Conservation (phyloP, 495 filamentous ascomycete species). For the Xylaria bambusicola region DNA sequence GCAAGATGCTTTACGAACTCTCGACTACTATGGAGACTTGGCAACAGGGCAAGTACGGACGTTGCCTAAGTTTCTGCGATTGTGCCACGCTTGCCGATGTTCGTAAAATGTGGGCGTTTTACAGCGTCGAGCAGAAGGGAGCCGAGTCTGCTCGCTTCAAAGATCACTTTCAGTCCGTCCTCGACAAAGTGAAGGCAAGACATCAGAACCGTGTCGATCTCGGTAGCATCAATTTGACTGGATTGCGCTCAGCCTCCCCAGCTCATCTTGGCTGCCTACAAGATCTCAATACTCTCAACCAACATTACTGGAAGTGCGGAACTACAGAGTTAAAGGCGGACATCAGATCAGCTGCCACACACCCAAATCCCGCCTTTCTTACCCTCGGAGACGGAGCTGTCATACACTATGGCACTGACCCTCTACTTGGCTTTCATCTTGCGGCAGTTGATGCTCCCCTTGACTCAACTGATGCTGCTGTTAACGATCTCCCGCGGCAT, state of each 20-base stretch:
- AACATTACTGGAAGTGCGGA: constrained; percentile 10
- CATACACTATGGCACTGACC: constrained; percentile 25
- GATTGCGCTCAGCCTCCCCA: not conserved
- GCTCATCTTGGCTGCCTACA: constrained; percentile 1
- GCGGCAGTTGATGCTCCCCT: constrained; percentile 43
- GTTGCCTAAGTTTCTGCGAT: constrained; percentile 31
- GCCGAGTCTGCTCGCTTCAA: not conserved
- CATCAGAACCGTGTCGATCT: too few species aligned
- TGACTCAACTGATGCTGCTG: constrained; percentile 46
- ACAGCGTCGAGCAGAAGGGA: not conserved
- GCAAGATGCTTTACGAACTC: constrained; percentile 19
- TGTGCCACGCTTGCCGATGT: constrained; percentile 18
- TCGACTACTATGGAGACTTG: constrained; percentile 23
- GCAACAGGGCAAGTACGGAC: constrained; percentile 26
- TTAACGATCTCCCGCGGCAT: constrained; percentile 5
- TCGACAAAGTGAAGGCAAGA: too few species aligned
- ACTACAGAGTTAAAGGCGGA: constrained; percentile 18
- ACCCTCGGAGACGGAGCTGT: constrained; percentile 10
- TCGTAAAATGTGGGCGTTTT: constrained; percentile 26
- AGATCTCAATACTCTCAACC: constrained; percentile 28
- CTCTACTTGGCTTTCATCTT: constrained; percentile 31
- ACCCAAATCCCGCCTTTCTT: constrained; percentile 41
- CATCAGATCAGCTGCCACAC: constrained; percentile 7
- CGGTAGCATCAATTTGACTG: not conserved
- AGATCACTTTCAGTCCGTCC: constrained; percentile 4